Conservation (phyloP, 306 rosid genomes). For the Cicer bijugum region DNA sequence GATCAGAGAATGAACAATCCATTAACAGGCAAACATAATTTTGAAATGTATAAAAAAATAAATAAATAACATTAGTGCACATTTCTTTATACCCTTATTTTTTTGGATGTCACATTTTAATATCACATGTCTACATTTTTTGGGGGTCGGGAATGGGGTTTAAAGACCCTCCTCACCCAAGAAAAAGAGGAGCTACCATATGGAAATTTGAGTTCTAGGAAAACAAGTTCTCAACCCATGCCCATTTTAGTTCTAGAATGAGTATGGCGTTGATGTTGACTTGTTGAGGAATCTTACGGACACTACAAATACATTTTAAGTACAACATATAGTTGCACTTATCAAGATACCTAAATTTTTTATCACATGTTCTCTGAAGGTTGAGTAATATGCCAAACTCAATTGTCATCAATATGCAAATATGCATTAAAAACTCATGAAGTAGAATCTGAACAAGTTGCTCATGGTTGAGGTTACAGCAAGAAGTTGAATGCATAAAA, state of each 20-base stretch:
- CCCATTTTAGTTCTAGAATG: neutral
- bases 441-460: neutral
- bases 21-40: no score
- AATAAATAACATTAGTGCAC: no score
- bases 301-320: neutral
- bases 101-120: no score
- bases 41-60: no score
- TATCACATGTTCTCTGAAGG: neutral
- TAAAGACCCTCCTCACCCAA: no score
- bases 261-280: neutral
- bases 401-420: neutral
- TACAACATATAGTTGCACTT: neutral
- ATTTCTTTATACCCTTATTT: no score
- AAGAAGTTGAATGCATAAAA: neutral
- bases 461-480: neutral
- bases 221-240: no score
- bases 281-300: neutral
- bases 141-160: no score
- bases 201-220: no score
- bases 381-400: slow-evolving; percentile 1
- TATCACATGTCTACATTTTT: no score
- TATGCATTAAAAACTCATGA: neutral
- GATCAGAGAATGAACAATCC: no score
- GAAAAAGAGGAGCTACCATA: no score
- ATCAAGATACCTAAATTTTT: neutral